These are phyloP conservation scores for Yarrowia porcina DNA, from an alignment of 805 yeast genomes.

Conservation along the genomic window DNA sequence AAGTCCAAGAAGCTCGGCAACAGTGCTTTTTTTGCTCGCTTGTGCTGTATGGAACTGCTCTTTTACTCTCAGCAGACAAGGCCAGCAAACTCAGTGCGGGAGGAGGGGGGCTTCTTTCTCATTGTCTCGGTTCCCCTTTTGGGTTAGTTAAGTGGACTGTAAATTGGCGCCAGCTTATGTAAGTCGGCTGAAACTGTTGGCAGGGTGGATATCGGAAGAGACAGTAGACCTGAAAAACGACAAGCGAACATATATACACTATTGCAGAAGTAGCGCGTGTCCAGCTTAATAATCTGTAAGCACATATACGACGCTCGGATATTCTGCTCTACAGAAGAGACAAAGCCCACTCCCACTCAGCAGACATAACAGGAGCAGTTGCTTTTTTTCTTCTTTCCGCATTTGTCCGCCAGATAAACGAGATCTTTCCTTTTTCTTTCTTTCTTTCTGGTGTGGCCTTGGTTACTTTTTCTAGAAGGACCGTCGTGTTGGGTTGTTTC, in stretches of 20 bases:
- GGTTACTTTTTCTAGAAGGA: not conserved
- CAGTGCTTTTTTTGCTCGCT: not conserved
- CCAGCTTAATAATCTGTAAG: not conserved
- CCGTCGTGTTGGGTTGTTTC: not conserved
- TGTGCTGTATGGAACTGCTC: conserved; percentile 8
- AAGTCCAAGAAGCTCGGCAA: not conserved
- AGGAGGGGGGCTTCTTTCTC: not conserved
- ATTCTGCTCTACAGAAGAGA: not conserved
- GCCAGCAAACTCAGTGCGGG: not conserved
- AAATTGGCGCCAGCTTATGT: not conserved
- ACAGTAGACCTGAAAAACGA: no score
- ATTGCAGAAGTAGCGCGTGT: no score
- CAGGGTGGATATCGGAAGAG: not conserved
- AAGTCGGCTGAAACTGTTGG: not conserved
- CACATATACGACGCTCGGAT: not conserved
- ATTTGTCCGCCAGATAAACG: not conserved
- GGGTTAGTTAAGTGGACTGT: not conserved
- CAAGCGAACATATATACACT: no score
- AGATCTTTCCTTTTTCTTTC: not conserved
- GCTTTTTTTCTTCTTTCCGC: not conserved
- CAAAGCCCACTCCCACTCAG: not conserved
- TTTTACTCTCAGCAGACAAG: not conserved
- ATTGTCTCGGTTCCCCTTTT: not conserved
- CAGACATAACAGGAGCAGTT: not conserved
- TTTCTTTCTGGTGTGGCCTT: no score